A percentile compares a stretch with the other conserved stretches of the same genome.
Conservation (phyloP, 2,329 filamentous ascomycete genomes). For the Aureobasidium namibiae region DNA sequence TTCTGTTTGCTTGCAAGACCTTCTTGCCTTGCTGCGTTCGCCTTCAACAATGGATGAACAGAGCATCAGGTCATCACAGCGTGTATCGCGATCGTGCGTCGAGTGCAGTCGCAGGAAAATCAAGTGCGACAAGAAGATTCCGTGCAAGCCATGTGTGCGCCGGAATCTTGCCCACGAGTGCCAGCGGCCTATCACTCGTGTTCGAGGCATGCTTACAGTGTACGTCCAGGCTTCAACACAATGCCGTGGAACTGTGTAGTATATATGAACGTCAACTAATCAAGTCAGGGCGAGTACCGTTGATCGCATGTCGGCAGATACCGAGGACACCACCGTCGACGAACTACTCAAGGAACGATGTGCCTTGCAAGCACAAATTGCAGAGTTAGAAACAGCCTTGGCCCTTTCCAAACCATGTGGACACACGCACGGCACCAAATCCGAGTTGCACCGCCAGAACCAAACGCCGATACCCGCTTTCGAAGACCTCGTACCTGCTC, state of each 20-base stretch:
- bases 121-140: slow-evolving; percentile 15
- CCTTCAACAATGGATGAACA: slow-evolving; percentile 7
- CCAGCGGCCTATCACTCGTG: slow-evolving; percentile 14
- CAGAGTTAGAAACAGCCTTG: slow-evolving; percentile 7
- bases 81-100: slow-evolving; percentile 12
- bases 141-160: slow-evolving; percentile 14
- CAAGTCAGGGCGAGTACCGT: slow-evolving; percentile 2
- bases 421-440: neutral
- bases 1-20: neutral
- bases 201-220: slow-evolving; percentile 11
- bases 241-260: neutral
- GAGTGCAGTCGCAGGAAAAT: slow-evolving; percentile 15
- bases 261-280: neutral
- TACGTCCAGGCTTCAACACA: slow-evolving; percentile 2
- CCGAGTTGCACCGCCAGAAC: neutral
- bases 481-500: slow-evolving; percentile 11
- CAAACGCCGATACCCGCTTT: neutral
- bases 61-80: slow-evolving; percentile 6
- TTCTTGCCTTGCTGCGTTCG: neutral
- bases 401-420: slow-evolving; percentile 9
- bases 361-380: slow-evolving; percentile 10
- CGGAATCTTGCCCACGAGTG: slow-evolving; percentile 14
- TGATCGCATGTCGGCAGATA: neutral
- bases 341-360: slow-evolving; percentile 12
- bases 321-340: slow-evolving; percentile 3